Evolutionary conservation across 768 basidiomycete genomes (phyloP), one percentile per base, ranked within the genome.

Genomic region (Ramaria rubella): DNA sequence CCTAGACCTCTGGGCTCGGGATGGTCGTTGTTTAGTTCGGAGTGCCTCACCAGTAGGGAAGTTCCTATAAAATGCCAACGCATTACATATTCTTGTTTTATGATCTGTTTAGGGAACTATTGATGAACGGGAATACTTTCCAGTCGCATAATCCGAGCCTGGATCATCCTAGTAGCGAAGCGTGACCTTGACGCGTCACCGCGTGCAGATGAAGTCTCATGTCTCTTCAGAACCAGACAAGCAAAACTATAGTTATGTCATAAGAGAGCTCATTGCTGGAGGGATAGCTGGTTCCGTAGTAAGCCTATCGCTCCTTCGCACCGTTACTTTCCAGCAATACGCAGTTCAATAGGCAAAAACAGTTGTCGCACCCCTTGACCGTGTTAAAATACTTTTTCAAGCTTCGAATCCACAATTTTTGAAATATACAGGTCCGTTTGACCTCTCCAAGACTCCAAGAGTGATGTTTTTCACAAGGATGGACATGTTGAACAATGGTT

Each of bases 371-470:
- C 96, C 96, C 3, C 79, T 99, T 49, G 96, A 99, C 69, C 79
- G 96, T 67, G 94, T 99, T 63, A 99, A 99, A 75, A 99, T 99
- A 64, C 84, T 99, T 49, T 96, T 98, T 67, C 95, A 99, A 69
- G 92, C 96, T 0, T 91, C 91, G 6, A 96, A 95, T 69, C 89
- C 90, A 7, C 95, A 98, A 58, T 99, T 89, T 67, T 80, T 82
- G 67, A 90, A 93, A 69, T 98, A 94, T 73, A 82, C 94, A 57
- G 94, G 94, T 91, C 58, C 57, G 81, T 65, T 14, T 31, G n/a
- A 34, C 19, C 27, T 15, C 27, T 27, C 23, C n/a, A 68, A 61
- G 48, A 67, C 31, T 70, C 67, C 15, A 68, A 68, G 61, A 70
- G 69, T 59, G 59, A 68, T 42, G 68, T 69, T 55, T 70, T 71